These are phyloP conservation scores for Cyberlindnera mrakii DNA, from an alignment of 805 yeast genomes.

Conservation along the genomic window DNA sequence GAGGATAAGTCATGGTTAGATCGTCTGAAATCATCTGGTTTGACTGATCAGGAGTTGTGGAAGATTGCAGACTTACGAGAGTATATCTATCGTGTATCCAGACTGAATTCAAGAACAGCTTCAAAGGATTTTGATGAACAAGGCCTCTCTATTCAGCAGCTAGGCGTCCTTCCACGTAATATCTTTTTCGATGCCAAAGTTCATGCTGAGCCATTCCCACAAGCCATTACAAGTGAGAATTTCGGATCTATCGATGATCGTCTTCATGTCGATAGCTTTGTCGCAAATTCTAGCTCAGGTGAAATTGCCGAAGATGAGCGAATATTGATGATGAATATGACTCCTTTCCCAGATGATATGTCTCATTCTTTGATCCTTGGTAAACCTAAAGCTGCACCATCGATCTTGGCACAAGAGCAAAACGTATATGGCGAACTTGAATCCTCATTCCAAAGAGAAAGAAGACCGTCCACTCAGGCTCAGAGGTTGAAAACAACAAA, in stretches of 20 bases:
- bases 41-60: slow-evolving; percentile 73
- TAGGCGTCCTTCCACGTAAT: slow-evolving; percentile 41
- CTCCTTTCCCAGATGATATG: slow-evolving; percentile 12
- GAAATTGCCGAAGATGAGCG: slow-evolving; percentile 7
- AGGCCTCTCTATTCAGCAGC: slow-evolving; percentile 23
- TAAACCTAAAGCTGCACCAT: slow-evolving; percentile 33
- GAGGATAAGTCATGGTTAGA: slow-evolving; percentile 73
- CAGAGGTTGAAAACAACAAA: slow-evolving; percentile 7
- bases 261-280: slow-evolving; percentile 7
- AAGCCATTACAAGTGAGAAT: slow-evolving; percentile 5
- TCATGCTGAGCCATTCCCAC: slow-evolving; percentile 12
- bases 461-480: slow-evolving; percentile 9
- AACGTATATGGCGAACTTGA: slow-evolving; percentile 42
- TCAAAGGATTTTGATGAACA: slow-evolving; percentile 11
- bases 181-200: slow-evolving; percentile 42
- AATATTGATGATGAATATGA: slow-evolving; percentile 5
- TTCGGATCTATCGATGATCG: slow-evolving; percentile 11
- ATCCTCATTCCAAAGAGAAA: slow-evolving; percentile 15
- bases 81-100: slow-evolving; percentile 56
- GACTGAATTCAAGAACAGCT: slow-evolving; percentile 25
- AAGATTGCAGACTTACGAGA: slow-evolving; percentile 67
- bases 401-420: slow-evolving; percentile 32
- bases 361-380: slow-evolving; percentile 30
- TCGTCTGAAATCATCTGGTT: slow-evolving; percentile 65
- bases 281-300: neutral